Conservation (phyloP, 2,329 filamentous ascomycete genomes). For the Penicillium polonicum region DNA sequence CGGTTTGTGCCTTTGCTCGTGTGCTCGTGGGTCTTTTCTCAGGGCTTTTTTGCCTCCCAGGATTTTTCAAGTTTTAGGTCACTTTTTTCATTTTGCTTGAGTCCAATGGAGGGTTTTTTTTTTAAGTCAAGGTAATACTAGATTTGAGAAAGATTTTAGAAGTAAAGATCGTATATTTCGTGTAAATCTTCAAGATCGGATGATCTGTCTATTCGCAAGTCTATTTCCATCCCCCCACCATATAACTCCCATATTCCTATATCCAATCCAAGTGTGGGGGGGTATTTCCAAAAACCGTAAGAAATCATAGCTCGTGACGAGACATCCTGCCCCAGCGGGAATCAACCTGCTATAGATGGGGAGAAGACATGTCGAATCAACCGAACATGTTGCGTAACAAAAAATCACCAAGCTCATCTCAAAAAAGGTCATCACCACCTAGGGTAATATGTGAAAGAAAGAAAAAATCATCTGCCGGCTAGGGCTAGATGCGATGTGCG, state of each 20-base stretch:
- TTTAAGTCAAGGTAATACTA: no score
- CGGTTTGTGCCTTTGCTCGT: background rate
- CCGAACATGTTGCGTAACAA: conserved; percentile 10
- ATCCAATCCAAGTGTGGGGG: conserved; percentile 1
- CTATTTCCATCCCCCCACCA: background rate
- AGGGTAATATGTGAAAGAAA: background rate
- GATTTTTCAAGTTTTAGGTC: background rate
- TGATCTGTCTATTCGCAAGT: conserved; percentile 9
- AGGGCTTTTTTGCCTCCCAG: background rate
- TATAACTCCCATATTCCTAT: conserved; percentile 1
- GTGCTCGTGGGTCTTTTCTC: background rate
- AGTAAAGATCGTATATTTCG: conserved; percentile 9
- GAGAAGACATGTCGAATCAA: conserved; percentile 12
- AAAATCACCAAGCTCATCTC: conserved; percentile 8
- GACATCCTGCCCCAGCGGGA: conserved; percentile 7
- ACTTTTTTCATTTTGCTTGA: background rate
- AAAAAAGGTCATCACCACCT: conserved; percentile 1
- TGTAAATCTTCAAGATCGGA: conserved; percentile 4
- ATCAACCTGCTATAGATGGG: conserved; percentile 3
- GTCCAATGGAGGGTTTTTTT: background rate
- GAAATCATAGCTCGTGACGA: conserved; percentile 11
- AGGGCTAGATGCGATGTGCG: background rate
- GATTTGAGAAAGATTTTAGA: background rate
- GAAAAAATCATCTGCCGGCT: conserved; percentile 1
- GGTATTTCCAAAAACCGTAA: conserved; percentile 7